Evolutionary conservation across 805 yeast species (phyloP).

Genomic region (Hanseniaspora nectarophila): DNA sequence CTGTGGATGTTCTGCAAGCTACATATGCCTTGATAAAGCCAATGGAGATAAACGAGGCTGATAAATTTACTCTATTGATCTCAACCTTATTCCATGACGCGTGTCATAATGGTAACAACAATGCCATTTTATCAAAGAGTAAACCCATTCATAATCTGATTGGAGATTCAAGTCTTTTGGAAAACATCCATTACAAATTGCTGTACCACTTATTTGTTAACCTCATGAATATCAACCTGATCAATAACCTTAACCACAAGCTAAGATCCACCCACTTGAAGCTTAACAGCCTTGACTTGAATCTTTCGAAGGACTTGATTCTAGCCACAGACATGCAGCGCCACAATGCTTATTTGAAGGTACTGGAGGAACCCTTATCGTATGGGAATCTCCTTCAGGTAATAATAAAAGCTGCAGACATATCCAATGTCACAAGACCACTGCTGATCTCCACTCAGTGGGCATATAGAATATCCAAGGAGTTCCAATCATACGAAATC

Average conservation of each 20-base stretch:
- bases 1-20: constrained; percentile 89
- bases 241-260: constrained; percentile 16
- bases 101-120: constrained; percentile 95
- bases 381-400: constrained; percentile 33
- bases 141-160: background rate
- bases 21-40: constrained; percentile 46
- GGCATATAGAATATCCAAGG: constrained; percentile 72
- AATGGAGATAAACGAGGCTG: background rate
- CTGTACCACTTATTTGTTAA: constrained; percentile 27
- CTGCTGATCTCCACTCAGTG: constrained; percentile 65
- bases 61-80: constrained; percentile 48
- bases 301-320: constrained; percentile 30
- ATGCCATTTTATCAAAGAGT: constrained; percentile 35
- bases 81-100: constrained; percentile 84
- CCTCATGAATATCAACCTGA: constrained; percentile 18
- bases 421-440: constrained; percentile 82
- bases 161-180: constrained; percentile 49
- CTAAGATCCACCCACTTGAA: background rate
- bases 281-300: background rate
- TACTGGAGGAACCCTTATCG: background rate
- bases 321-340: constrained; percentile 87
- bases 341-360: constrained; percentile 42
- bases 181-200: constrained; percentile 65
- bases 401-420: constrained; percentile 87
- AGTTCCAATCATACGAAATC: constrained; percentile 53